Evolutionary conservation across 805 yeast genomes (phyloP), one percentile per base, ranked within the genome.

Genomic region (Candida loeiensis): DNA sequence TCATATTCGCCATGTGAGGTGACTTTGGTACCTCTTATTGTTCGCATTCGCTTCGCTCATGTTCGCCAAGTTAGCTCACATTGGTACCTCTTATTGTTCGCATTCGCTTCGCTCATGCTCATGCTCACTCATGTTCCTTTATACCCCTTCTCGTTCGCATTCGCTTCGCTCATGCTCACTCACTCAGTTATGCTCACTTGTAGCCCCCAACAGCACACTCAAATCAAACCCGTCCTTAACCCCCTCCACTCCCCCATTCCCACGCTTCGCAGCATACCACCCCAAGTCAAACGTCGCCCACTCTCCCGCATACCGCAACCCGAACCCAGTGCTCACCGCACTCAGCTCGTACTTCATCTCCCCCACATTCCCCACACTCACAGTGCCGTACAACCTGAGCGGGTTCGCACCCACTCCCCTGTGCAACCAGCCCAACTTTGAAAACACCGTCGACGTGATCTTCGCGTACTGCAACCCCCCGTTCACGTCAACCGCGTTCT

Each of bases 381-480:
- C 55, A 41, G 85, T 82, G 22, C 72, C 61, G 54, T 85, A 93
- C 22, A 85, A 56, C 37, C 73, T 50, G 45, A 69, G 56, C 1
- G 73, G 73, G 18, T 40, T 36, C 7, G 20, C n/a, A 11, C n/a
- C 21, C 7, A 41, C 45, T 8, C 43, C 49, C 15, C 40, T 48
- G 31, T 24, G 39, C 30, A 44, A 73, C 59, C 58, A 56, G 3
- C 95, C 93, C 17, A 87, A 49, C 33, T 77, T 74, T 16, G 82
- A 63, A 50, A 77, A 77, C n/a, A 82, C 19, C 29, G 84, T 74
- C 2, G 73, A 46, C 3, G 88, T 85, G 17, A 75, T 61, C 21
- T 83, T 75, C 37, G 74, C 58, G 52, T 71, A 80, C 40, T 69
- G 73, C 27, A 77, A 76, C 5, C 95, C 96, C 4, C 96, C 96